Conservation (phyloP, 2,329 filamentous ascomycete genomes). For the Colletotrichum scovillei region DNA sequence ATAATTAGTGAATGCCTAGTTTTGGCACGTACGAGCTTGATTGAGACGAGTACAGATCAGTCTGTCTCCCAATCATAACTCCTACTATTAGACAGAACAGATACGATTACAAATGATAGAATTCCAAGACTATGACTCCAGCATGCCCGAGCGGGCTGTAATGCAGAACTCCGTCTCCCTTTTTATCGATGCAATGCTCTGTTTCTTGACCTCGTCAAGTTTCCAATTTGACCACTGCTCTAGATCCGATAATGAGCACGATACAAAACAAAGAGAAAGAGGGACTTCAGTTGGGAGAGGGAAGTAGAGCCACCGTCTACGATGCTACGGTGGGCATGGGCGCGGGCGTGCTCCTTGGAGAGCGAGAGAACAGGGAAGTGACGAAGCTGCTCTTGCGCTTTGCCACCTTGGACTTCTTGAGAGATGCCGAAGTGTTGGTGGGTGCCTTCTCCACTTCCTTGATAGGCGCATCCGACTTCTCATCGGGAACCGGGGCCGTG, state of each 20-base stretch:
- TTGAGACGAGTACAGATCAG: neutral
- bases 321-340: conserved; percentile 4
- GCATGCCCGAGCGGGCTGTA: conserved; percentile 1
- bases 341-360: conserved; percentile 13
- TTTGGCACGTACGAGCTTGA: neutral
- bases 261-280: conserved; percentile 26
- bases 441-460: conserved; percentile 27
- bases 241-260: neutral
- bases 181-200: conserved; percentile 14
- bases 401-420: conserved; percentile 20
- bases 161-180: conserved; percentile 26
- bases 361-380: conserved; percentile 25
- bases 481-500: neutral
- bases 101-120: conserved; percentile 12
- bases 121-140: neutral
- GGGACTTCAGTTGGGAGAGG: neutral
- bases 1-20: neutral
- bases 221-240: conserved; percentile 25
- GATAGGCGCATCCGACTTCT: conserved; percentile 16
- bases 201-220: conserved; percentile 1
- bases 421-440: neutral
- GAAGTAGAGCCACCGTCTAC: neutral
- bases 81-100: conserved; percentile 1
- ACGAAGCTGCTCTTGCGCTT: conserved; percentile 33
- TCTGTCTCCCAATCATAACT: neutral